These are phyloP conservation scores for Colletotrichum abscissum DNA, from an alignment of 2,329 filamentous ascomycete genomes.

Conservation along the genomic window DNA sequence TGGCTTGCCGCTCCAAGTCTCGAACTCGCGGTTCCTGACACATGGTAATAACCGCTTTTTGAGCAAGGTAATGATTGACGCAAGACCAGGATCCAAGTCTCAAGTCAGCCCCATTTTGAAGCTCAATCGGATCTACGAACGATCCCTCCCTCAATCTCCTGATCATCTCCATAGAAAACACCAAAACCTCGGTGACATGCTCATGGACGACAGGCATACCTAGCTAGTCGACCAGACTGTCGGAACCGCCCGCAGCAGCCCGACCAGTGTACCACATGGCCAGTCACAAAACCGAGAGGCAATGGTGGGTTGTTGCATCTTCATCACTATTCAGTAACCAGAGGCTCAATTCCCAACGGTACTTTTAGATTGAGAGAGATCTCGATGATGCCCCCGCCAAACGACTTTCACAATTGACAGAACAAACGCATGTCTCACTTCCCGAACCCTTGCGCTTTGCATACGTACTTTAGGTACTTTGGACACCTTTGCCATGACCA, in stretches of 20 bases:
- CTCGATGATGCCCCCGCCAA: slow-evolving; percentile 23
- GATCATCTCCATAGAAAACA: slow-evolving; percentile 17
- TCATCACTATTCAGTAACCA: slow-evolving; percentile 17
- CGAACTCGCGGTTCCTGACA: neutral
- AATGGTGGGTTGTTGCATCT: slow-evolving; percentile 10
- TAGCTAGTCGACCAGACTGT: slow-evolving; percentile 32
- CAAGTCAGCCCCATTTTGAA: neutral
- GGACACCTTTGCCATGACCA: neutral
- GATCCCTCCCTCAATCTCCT: slow-evolving; percentile 23
- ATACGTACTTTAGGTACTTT: neutral
- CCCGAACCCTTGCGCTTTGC: slow-evolving; percentile 5
- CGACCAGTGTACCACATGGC: slow-evolving; percentile 26
- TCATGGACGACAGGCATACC: slow-evolving; percentile 25
- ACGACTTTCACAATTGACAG: slow-evolving; percentile 8
- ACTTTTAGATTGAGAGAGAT: slow-evolving; percentile 9
- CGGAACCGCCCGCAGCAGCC: slow-evolving; percentile 14
- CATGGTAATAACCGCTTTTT: neutral
- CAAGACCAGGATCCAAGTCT: slow-evolving; percentile 4
- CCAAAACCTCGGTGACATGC: slow-evolving; percentile 23
- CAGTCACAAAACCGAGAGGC: slow-evolving; percentile 4
- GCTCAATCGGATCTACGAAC: slow-evolving; percentile 24
- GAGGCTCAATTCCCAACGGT: neutral
- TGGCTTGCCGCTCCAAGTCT: neutral
- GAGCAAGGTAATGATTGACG: neutral
- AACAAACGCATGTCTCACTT: slow-evolving; percentile 26